These are phyloP conservation scores for Rosa persica DNA, from an alignment of 306 rosid species.

Conservation along the genomic window DNA sequence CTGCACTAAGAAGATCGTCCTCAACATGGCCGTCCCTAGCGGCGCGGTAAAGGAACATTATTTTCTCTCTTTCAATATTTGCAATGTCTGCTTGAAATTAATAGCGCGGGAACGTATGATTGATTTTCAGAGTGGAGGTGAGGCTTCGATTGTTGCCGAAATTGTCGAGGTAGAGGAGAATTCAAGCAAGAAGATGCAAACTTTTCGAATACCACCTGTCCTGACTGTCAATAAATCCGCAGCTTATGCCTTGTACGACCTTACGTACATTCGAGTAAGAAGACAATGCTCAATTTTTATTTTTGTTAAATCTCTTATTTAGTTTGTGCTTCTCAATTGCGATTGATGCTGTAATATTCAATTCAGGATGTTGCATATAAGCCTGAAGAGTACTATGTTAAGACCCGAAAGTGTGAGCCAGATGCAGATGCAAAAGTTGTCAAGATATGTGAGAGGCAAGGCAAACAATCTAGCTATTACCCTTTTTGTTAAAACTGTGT, in stretches of 20 bases:
- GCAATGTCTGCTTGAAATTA: not conserved
- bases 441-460: slow-evolving; percentile 71
- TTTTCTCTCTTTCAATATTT: too few species aligned
- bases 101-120: not conserved
- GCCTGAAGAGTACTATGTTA: slow-evolving; percentile 70
- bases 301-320: not conserved
- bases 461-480: slow-evolving; percentile 22
- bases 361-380: slow-evolving; percentile 80
- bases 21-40: slow-evolving; percentile 89
- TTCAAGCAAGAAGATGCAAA: slow-evolving; percentile 75
- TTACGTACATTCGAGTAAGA: slow-evolving; percentile 69
- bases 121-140: slow-evolving; percentile 69
- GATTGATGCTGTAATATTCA: not conserved
- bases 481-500: not conserved
- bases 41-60: slow-evolving; percentile 52
- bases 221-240: slow-evolving; percentile 73
- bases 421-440: slow-evolving; percentile 75
- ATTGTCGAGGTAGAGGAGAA: slow-evolving; percentile 90
- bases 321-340: not conserved
- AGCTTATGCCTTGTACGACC: slow-evolving; percentile 74
- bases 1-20: slow-evolving; percentile 76
- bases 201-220: slow-evolving; percentile 66
- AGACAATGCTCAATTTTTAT: not conserved
- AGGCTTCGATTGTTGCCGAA: slow-evolving; percentile 84
- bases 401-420: slow-evolving; percentile 80